Base-by-base conservation (phyloP, 1,284 basidiomycete species). In the Garcileccinum viscosum region DNA sequence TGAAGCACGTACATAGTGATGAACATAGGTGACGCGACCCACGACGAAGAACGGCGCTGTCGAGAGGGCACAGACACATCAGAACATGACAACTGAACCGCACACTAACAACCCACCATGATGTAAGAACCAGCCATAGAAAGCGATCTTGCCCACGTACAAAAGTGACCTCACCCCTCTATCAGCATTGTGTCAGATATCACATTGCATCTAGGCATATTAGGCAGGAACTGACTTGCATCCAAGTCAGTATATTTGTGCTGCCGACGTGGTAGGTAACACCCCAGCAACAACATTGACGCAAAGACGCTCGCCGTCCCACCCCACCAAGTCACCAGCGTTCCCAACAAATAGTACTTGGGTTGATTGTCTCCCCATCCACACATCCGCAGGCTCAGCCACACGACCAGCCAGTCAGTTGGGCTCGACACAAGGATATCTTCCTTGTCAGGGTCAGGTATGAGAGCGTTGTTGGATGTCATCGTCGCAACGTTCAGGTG, bases 401-500 rank as follows among this genome's bases (percentile, higher is more conserved):
- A 90, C 61, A 99, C 85, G 83, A 93, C 93, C 0, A 97, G 97
- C 97, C 97, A 99, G 80, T 99, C 97, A 62, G 88, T 86, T 0
- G 97, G 97, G 75, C 89, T 90, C 40, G 95, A 97, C 0, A 97
- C 97, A 64, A 99, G 89, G 74, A 98, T 95, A 80, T 99, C 97
- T 74, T 97, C 95, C 84, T 74, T 97, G 85, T 99, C 97, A 0
- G 96, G 95, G 77, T 99, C 96, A 0, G 97, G 97, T 58, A 99
- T 84, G 67, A 99, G 90, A 1, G 98, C 98, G 80, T 99, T 99
- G 86, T 99, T 99, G 9, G 97, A 98, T 0, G 96, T 98, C 95
- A 97, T 97, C 97, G 99, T 99, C 19, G 97, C 98, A 19, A 99
- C 95, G 78, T 99, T 99, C 68, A 99, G 89, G 81, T 99, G 97